Evolutionary conservation across 495 filamentous ascomycete genomes (phyloP), one percentile per base, ranked within the genome.

Genomic region (Achaetomiella virescens): DNA sequence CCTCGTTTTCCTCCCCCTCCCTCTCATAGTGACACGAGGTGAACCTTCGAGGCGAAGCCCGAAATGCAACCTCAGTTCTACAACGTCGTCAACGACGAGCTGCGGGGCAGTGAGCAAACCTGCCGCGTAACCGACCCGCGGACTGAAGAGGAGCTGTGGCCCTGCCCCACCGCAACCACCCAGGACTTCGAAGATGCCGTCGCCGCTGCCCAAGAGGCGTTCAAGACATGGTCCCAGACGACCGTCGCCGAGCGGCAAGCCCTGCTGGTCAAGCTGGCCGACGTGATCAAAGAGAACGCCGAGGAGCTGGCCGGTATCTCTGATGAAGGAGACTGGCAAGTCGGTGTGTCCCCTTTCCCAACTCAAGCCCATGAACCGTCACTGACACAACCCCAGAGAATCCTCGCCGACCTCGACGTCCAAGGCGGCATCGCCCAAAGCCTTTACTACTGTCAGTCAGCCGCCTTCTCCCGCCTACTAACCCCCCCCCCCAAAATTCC

Each of bases 101-200:
- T 61, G 53, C 72, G 72, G 38, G 47, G 59, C 45, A 63, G 68
- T 56, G 52, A 66, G 27, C 60, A 67, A 11, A 60, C 62, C 9
- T 69, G 74, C 53, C 58, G 70, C 10, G 75, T 73, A 36, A 65
- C 66, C 52, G 72, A 79, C 56, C 77, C 76, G 15, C 70, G 72
- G 17, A 79, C 75, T 8, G 71, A 75, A 51, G 72, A 78, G 15
- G 65, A 61, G 7, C 70, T 80, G 21, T 79, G 72, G 73, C 60
- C 71, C 20, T 72, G 64, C 40, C 76, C 77, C 22, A 61, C 74
- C 29, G 75, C 75, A 17, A 65, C 68, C 18, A 51, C 58, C 11
- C 27, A 72, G 18, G 78, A 81, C 65, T 72, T 81, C 47, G 73
- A 80, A 44, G 73, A 78, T 47, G 76, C 78, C 36, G 78, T 81